Base-by-base conservation (phyloP, 805 yeast species). In the Pichia gijzeniarum region DNA sequence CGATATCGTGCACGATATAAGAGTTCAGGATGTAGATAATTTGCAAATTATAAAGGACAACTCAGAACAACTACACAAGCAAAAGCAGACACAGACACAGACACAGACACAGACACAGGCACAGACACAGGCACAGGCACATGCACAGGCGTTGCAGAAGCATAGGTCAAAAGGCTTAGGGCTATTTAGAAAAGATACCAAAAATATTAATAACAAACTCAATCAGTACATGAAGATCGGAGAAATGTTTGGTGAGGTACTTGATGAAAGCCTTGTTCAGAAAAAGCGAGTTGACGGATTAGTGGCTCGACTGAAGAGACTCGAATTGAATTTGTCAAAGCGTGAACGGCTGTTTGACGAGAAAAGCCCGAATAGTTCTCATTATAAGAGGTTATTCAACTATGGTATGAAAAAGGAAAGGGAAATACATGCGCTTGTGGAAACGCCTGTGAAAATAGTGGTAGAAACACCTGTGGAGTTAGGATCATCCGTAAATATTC, bases 321-420 rank as follows among this genome's bases (percentile, higher is more conserved):
- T 71, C 9, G 79, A 75, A 48, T 32, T 52, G 8, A 53, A 53
- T 20, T 49, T 74, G 41, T 68, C 72, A 0, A 44, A 50, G 8
- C 61, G 63, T 30, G 71, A 67, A 27, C 58, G 72, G 35, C 55
- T 72, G 14, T 60, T 69, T 22, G 55, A 62, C 13, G 48, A 58
- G 4, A 60, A 63, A 18, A 61, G 69, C 7, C 62, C 71, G 1
- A 72, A 73, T 55, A 60, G 63, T 47, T 56, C 55, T 16, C 79
- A 75, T 51, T 76, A 72, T 54, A 71, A 72, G 4, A 57, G 60
- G 4, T 49, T 76, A 18, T 69, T 64, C 45, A 56, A 53, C 9
- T 55, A 50, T 46, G 65, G 55, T 9, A 57, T 57, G 61, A 44
- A 53, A 47, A 51, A 28, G 9, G 16, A 30, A 30, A 14, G 33